Conservation (phyloP, 2,329 filamentous ascomycete genomes). For the Penicillium glabrum region DNA sequence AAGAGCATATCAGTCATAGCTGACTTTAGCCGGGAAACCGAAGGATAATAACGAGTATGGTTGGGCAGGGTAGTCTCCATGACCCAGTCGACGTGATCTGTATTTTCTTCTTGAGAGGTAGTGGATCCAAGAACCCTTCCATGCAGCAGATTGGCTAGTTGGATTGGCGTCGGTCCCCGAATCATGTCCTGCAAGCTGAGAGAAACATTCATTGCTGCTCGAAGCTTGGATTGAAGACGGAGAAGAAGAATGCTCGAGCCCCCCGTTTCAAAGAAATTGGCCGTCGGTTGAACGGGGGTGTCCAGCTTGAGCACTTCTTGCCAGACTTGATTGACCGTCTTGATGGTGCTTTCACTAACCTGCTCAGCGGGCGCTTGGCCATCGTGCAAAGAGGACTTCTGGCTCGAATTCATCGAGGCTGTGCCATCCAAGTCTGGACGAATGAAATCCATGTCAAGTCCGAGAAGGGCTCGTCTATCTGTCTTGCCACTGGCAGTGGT, state of each 20-base stretch:
- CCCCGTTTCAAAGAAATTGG: not conserved
- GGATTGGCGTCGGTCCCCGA: not conserved
- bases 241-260: not conserved
- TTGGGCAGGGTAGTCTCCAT: too few species aligned
- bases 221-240: not conserved
- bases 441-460: too few species aligned
- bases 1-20: not conserved
- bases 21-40: not conserved
- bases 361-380: not conserved
- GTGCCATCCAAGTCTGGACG: too few species aligned
- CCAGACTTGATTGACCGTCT: not conserved
- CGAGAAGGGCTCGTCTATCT: not conserved
- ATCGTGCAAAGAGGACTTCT: too few species aligned
- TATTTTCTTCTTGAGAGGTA: too few species aligned
- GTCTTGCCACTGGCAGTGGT: not conserved
- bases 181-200: not conserved
- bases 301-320: not conserved
- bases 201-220: not conserved
- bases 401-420: too few species aligned
- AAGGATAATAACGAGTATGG: not conserved
- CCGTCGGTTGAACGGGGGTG: not conserved
- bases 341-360: not conserved
- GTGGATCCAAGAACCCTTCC: too few species aligned
- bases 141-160: too few species aligned
- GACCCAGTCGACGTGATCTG: too few species aligned